Base-by-base conservation (phyloP, 1,139 yeast species). In the Pichia sp. region DNA sequence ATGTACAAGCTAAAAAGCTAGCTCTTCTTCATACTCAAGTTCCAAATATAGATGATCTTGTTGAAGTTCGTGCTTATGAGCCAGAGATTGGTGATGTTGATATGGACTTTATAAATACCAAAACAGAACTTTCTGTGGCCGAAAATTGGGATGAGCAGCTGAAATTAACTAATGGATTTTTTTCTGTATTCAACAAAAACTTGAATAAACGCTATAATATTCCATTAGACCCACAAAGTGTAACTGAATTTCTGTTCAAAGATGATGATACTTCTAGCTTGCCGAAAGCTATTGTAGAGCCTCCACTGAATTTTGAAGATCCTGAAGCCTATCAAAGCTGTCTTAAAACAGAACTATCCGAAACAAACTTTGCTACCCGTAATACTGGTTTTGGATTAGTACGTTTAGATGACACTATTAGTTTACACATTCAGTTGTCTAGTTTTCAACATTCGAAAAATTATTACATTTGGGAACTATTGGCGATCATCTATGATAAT, bases 51-150 rank as follows among this genome's bases (percentile, higher is more conserved):
- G 62, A 56, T 11, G 51, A 78, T 10, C 32, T 44, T 14, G 68
- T 78, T 8, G 68, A 72, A 39, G 84, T 79, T 49, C 80, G 77
- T 52, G 82, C 77, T 1, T 82, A 74, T 52, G 93, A 83, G 58
- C 91, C 91, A 0, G 67, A 68, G 41, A 60, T 70, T 14, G 62
- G 61, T 21, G 71, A 64, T 26, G 53, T 63, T 3, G 75, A 79
- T 64, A 59, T 71, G 48, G 60, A 59, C 17, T 57, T 63, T 4
- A 47, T 72, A 36, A 68, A 64, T 42, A 58, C 58, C 5, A 64
- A 63, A 21, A 64, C 69, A 4, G 62, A 66, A 31, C 63, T 77
- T 31, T 72, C 79, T 1, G 66, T 69, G 0, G 68, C 84, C 2
- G 67, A 68, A 32, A 72, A 78, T 50, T 83, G 91, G 89, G 65